Evolutionary conservation across 1,139 yeast species (phyloP), one percentile per base, ranked within the genome.

Genomic region (Yamadazyma blattariae): DNA sequence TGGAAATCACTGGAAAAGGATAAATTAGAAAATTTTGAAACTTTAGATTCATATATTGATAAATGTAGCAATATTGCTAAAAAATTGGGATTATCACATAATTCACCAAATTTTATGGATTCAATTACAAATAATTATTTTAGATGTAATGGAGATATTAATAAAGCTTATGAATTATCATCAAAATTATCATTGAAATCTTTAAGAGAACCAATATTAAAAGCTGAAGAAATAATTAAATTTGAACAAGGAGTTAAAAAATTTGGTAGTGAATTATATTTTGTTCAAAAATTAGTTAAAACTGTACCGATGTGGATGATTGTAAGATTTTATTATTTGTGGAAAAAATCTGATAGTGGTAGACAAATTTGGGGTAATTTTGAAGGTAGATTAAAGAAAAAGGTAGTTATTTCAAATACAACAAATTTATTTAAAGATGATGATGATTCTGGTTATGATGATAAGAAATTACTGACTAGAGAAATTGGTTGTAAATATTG

Each of bases 311-410:
- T 79, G 35, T 74, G 90, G 0, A 85, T 82, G 79, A 72, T 89
- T 43, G 97, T 90, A 1, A 61, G 96, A 35, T 90, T 74, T 53
- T 90, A 87, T 52, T 90, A 90, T 51, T 63, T 85, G 34, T 90
- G 97, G 97, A 90, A 90, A 57, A 90, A 90, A 56, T 82, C 96
- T 0, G 66, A 74, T 21, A 71, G 71, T 37, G 97, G 97, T 0
- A 77, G 74, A 44, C 53, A 61, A 33, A 84, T 86, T 12, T 88
- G 97, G 96, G 96, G 88, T 25, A 82, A 82, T 51, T 86, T 65
- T 49, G 82, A 79, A 40, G 95, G 95, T 1, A 61, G 96, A 38
- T 67, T 69, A 37, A 76, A 78, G 48, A 80, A 81, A 51, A 73
- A 70, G 43, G 55, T 64, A 50, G 59, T 67, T 36, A 64, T 57